A percentile compares a stretch with the other conserved stretches of the same genome.
These are phyloP conservation scores for Hypoxylon fuscum DNA, from an alignment of 495 filamentous ascomycete species.

Conservation along the genomic window DNA sequence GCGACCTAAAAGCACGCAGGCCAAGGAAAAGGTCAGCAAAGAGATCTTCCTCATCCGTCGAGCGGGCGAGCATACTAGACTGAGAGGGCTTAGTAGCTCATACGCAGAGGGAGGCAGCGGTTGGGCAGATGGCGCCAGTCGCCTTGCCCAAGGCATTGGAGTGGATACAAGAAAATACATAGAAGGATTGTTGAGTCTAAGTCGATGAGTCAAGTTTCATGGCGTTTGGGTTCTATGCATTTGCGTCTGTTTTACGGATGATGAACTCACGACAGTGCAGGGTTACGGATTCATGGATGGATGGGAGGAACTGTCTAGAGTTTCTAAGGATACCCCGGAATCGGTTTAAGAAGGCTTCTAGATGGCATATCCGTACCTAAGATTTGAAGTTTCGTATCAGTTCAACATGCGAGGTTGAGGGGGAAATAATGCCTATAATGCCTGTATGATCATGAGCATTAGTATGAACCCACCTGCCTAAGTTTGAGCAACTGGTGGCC, in stretches of 20 bases:
- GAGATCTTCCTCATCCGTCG: constrained; percentile 84
- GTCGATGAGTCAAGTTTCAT: constrained; percentile 58
- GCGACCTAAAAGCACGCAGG: background rate
- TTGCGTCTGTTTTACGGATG: no score
- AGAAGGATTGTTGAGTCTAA: constrained; percentile 80
- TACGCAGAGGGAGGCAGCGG: constrained; percentile 51
- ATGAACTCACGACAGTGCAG: background rate
- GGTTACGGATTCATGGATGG: background rate
- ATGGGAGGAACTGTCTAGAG: background rate
- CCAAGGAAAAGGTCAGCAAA: constrained; percentile 50
- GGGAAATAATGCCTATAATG: constrained; percentile 5
- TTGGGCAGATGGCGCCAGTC: constrained; percentile 67
- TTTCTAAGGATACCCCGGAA: no score
- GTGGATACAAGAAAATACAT: constrained; percentile 89
- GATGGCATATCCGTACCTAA: no score
- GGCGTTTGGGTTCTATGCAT: no score
- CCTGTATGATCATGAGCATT: background rate
- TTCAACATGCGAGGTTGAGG: background rate
- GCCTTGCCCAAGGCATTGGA: constrained; percentile 85
- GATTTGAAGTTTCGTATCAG: no score
- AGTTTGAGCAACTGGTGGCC: no score
- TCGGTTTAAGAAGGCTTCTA: no score
- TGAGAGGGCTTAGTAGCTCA: constrained; percentile 50
- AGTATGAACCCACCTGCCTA: background rate
- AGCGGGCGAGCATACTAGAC: constrained; percentile 69